Percentiles rank a stretch among this genome's conserved stretches.
Evolutionary conservation across 2,329 filamentous ascomycete species (phyloP).

Genomic region (Cytospora leucostoma): DNA sequence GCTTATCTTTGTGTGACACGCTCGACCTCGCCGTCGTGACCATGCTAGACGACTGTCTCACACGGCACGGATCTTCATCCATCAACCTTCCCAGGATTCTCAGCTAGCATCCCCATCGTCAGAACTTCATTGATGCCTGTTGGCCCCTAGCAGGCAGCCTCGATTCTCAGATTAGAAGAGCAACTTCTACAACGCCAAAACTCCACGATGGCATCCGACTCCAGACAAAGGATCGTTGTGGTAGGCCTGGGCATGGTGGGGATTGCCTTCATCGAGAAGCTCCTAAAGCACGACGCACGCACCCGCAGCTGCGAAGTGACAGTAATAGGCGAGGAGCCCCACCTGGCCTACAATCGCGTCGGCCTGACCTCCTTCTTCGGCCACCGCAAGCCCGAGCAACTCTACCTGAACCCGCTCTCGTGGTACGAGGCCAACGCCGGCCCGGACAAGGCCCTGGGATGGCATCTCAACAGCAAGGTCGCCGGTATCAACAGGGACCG

Average conservation of each 20-base stretch:
- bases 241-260: conserved; percentile 92
- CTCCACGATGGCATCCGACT: conserved; percentile 39
- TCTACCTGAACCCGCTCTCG: conserved; percentile 84
- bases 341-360: conserved; percentile 89
- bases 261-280: conserved; percentile 88
- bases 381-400: conserved; percentile 78
- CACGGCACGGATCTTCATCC: no score
- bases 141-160: no score
- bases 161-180: no score
- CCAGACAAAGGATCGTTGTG: conserved; percentile 72
- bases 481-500: conserved; percentile 63
- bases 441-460: conserved; percentile 67
- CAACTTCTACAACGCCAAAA: not conserved
- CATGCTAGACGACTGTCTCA: no score
- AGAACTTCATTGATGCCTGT: no score
- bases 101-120: no score
- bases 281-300: conserved; percentile 80
- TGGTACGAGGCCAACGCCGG: conserved; percentile 70
- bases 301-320: conserved; percentile 75
- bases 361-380: conserved; percentile 88
- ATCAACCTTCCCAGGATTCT: no score
- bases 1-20: no score
- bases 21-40: no score
- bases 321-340: conserved; percentile 84
- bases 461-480: conserved; percentile 72